Conservation (phyloP, 2,329 filamentous ascomycete species). For the Dactylellina drechsleri region DNA sequence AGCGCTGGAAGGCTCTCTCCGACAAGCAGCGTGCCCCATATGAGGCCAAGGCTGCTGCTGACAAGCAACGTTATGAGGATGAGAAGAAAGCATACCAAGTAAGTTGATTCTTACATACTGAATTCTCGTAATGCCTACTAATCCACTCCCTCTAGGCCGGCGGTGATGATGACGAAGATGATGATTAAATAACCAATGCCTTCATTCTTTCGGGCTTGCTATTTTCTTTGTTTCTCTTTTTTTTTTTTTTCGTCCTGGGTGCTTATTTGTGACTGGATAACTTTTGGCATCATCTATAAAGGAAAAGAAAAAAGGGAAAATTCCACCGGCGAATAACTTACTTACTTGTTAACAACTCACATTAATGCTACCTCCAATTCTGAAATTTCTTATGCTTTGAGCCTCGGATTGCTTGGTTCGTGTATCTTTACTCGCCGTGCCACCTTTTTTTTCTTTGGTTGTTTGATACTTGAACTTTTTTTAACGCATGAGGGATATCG, state of each 20-base stretch:
- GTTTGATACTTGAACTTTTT: neutral
- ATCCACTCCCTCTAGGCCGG: constrained; percentile 54
- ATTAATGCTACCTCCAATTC: constrained; percentile 34
- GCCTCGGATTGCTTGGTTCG: constrained; percentile 36
- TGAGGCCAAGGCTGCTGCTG: constrained; percentile 92
- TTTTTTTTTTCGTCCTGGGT: constrained; percentile 40
- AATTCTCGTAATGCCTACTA: constrained; percentile 17
- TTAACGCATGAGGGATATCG: constrained; percentile 53
- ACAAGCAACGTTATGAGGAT: constrained; percentile 99
- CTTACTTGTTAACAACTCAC: constrained; percentile 22
- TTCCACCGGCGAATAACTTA: neutral
- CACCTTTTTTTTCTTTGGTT: constrained; percentile 27
- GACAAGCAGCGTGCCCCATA: constrained; percentile 94
- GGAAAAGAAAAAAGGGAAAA: constrained; percentile 17
- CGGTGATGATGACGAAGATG: constrained; percentile 58
- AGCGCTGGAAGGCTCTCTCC: constrained; percentile 96
- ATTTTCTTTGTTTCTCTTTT: constrained; percentile 6
- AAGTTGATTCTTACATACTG: constrained; percentile 62
- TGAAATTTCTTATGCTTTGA: constrained; percentile 28
- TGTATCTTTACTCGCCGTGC: constrained; percentile 52
- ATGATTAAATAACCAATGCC: constrained; percentile 55
- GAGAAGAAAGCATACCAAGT: constrained; percentile 96
- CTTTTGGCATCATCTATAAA: constrained; percentile 46
- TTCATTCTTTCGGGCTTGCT: constrained; percentile 23
- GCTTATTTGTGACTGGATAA: constrained; percentile 52